Evolutionary conservation across 2,329 filamentous ascomycete species (phyloP), one percentile per base, ranked within the genome.

Genomic region (Davidsoniella australis): DNA sequence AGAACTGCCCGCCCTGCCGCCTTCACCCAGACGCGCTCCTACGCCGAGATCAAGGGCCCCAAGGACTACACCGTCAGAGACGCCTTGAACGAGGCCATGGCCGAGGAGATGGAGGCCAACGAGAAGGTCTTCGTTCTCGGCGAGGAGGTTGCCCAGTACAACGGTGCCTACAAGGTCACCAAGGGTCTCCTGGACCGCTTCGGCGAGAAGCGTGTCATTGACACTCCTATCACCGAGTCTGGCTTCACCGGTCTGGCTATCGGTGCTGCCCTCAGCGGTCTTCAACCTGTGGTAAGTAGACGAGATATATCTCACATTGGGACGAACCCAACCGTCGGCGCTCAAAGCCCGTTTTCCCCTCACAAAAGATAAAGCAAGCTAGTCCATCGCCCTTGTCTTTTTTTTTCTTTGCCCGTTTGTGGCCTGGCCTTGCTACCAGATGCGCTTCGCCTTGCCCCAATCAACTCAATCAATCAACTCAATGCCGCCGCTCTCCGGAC

Each of bases 81-180:
- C 64, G 91, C 91, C 53, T 73, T 98, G 63, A 98, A 98, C 66
- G 89, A 98, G 73, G 91, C 91, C 54, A 80, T 98, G 63, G 87
- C 87, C 44, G 91, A 98, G 73, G 91, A 98, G 75, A 80, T 98
- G 67, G 88, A 95, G 74, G 65, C 68, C 63, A 94, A 98, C 68
- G 75, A 82, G 56, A 96, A 95, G 75, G 88, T 95, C 59, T 98
- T 95, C 67, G 71, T 98, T 58, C 68, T 98, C 52, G 91, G 91
- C 61, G 91, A 98, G 75, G 91, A 98, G 72, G 91, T 98, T 62
- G 91, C 91, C 61, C 91, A 98, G 71, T 98, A 98, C 75, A 98
- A 98, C 68, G 91, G 91, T 74, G 89, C 89, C 63, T 98, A 98
- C 80, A 98, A 98, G 73, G 89, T 98, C 64, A 98, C 91, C 62